These are phyloP conservation scores for Acrocalymma vagum DNA, from an alignment of 2,329 filamentous ascomycete genomes.

Conservation along the genomic window DNA sequence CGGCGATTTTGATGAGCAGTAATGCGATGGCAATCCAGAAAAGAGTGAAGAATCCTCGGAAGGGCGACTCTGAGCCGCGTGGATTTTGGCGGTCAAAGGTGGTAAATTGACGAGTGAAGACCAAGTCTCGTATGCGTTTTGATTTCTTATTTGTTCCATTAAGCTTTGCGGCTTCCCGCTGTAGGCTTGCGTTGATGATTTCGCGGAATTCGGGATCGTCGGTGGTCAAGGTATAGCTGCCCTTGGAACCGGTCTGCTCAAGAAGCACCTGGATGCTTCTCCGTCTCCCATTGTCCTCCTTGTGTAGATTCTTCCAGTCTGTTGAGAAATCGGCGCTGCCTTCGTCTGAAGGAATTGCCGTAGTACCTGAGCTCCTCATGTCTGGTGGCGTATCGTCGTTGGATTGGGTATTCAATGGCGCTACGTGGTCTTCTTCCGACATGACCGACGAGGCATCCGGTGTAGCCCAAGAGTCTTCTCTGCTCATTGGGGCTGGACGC, in stretches of 20 bases:
- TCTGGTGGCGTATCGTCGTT: slow-evolving; percentile 47
- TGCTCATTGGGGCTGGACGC: slow-evolving; percentile 16
- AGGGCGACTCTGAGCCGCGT: slow-evolving; percentile 70
- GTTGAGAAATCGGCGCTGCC: slow-evolving; percentile 21
- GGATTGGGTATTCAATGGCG: slow-evolving; percentile 46
- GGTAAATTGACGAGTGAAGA: slow-evolving; percentile 78
- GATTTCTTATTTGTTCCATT: slow-evolving; percentile 45
- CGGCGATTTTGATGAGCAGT: slow-evolving; percentile 71
- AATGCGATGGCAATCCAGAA: slow-evolving; percentile 78
- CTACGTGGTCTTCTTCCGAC: slow-evolving; percentile 52
- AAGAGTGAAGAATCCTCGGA: slow-evolving; percentile 81
- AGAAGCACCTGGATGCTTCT: slow-evolving; percentile 58
- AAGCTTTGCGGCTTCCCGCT: slow-evolving; percentile 48
- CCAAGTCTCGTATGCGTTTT: slow-evolving; percentile 62
- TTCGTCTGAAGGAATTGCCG: slow-evolving; percentile 34
- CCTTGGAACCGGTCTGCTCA: slow-evolving; percentile 55
- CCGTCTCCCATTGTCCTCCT: slow-evolving; percentile 24
- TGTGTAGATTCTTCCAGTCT: slow-evolving; percentile 5
- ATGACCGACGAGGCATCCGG: slow-evolving; percentile 30
- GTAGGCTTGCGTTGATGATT: slow-evolving; percentile 53
- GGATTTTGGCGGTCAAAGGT: slow-evolving; percentile 78
- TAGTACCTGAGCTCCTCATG: slow-evolving; percentile 33
- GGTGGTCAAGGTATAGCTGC: slow-evolving; percentile 58
- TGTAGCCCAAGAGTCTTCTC: slow-evolving; percentile 38
- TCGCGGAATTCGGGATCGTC: slow-evolving; percentile 60